These are phyloP conservation scores for Eutrema yunnanense DNA, from an alignment of 345 rosid species.

Conservation along the genomic window DNA sequence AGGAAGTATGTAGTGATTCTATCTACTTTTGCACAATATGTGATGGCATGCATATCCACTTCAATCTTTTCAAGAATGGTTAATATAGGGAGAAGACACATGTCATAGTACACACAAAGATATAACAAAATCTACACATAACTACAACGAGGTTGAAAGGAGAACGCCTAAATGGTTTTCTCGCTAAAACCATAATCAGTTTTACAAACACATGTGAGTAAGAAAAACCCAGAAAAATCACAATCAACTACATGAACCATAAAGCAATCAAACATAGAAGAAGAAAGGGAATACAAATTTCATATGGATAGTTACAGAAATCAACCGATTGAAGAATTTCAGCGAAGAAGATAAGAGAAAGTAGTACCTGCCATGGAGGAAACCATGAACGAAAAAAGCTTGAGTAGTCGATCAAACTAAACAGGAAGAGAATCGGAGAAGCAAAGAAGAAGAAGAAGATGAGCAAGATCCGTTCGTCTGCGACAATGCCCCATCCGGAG, in stretches of 20 bases:
- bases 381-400: slow-evolving; percentile 21
- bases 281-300: background rate
- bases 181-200: background rate
- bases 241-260: slow-evolving; percentile 2
- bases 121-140: background rate
- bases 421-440: slow-evolving; percentile 21
- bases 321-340: background rate
- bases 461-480: background rate
- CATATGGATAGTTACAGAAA: background rate
- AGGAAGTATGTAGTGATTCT: slow-evolving; percentile 8
- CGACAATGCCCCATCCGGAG: too few species aligned
- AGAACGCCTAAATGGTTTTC: slow-evolving; percentile 9
- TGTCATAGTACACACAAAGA: slow-evolving; percentile 9
- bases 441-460: slow-evolving; percentile 47
- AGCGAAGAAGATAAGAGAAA: background rate
- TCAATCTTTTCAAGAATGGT: background rate
- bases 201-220: too few species aligned
- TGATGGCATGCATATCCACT: background rate
- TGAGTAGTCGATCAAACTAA: slow-evolving; percentile 9
- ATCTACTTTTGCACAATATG: slow-evolving; percentile 20
- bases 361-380: slow-evolving; percentile 15
- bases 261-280: background rate
- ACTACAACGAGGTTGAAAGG: slow-evolving; percentile 1
- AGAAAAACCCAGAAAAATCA: slow-evolving; percentile 5
- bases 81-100: slow-evolving; percentile 14